Evolutionary conservation across 2,329 filamentous ascomycete genomes (phyloP).

Genomic region (Fusarium torulosum): DNA sequence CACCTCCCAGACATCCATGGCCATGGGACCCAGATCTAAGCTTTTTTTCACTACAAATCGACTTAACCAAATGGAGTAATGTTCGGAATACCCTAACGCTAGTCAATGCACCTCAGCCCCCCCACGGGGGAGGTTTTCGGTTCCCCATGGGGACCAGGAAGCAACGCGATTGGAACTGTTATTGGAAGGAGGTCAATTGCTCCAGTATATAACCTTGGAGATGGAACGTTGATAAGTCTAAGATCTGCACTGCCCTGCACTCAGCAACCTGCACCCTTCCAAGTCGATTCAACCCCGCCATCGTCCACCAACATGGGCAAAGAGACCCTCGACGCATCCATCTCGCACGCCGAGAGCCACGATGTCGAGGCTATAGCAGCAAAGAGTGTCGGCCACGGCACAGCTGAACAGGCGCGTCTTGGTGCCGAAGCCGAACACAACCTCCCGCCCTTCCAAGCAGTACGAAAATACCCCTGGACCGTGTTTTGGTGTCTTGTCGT

Average conservation of each 20-base stretch:
- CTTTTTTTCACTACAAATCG: not conserved
- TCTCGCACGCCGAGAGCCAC: constrained; percentile 24
- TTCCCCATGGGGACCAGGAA: constrained; percentile 16
- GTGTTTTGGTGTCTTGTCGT: constrained; percentile 55
- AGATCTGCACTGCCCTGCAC: constrained; percentile 10
- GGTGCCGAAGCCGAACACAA: constrained; percentile 44
- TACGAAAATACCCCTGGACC: constrained; percentile 52
- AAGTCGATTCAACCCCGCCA: not conserved
- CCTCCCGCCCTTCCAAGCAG: constrained; percentile 46
- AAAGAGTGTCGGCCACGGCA: constrained; percentile 13
- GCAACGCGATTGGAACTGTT: constrained; percentile 12
- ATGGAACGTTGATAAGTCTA: constrained; percentile 6
- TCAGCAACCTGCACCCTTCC: not conserved
- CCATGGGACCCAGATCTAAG: not conserved
- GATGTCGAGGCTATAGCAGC: constrained; percentile 18
- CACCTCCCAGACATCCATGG: no score
- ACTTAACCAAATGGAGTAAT: constrained; percentile 39
- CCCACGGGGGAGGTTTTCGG: constrained; percentile 6
- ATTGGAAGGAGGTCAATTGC: not conserved
- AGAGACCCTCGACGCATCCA: constrained; percentile 13
- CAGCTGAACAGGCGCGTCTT: constrained; percentile 30
- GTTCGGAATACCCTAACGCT: constrained; percentile 17
- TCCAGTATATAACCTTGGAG: constrained; percentile 33
- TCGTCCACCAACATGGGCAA: constrained; percentile 13
- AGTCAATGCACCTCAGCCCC: not conserved